phyloP scores from a whole-genome alignment of 2,329 filamentous ascomycete species.

The Fusarium coicis region DNA sequence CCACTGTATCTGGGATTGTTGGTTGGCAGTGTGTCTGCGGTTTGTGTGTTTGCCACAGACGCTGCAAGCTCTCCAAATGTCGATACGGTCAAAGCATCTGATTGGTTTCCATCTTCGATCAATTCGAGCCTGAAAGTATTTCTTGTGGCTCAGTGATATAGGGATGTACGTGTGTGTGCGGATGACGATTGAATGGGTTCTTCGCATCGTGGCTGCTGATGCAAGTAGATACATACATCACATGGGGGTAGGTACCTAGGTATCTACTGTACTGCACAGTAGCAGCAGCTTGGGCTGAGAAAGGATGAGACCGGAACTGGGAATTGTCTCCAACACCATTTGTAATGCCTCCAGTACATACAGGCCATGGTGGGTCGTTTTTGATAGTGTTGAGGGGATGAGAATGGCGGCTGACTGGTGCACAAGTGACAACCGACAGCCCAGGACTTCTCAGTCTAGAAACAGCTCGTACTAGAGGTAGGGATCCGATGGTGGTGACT shows the following conservation, averaged over 20 bases:
- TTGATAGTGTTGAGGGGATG: slow-evolving; percentile 24
- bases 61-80: slow-evolving; percentile 18
- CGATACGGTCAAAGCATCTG: slow-evolving; percentile 16
- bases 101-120: slow-evolving; percentile 23
- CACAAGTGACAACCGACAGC: slow-evolving; percentile 3
- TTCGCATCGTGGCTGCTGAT: slow-evolving; percentile 1
- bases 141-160: slow-evolving; percentile 1
- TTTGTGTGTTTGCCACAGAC: slow-evolving; percentile 28
- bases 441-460: slow-evolving; percentile 4
- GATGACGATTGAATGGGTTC: background rate
- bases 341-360: slow-evolving; percentile 28
- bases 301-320: slow-evolving; percentile 21
- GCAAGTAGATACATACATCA: background rate
- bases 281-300: slow-evolving; percentile 5
- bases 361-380: slow-evolving; percentile 22
- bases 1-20: slow-evolving; percentile 17
- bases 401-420: slow-evolving; percentile 17
- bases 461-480: slow-evolving; percentile 1
- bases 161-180: background rate
- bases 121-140: background rate
- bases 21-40: slow-evolving; percentile 11
- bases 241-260: background rate
- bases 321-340: slow-evolving; percentile 22
- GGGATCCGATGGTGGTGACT: slow-evolving; percentile 13
- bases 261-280: background rate